Base-by-base conservation (phyloP, 257 asterid species). In the Perilla frutescens region DNA sequence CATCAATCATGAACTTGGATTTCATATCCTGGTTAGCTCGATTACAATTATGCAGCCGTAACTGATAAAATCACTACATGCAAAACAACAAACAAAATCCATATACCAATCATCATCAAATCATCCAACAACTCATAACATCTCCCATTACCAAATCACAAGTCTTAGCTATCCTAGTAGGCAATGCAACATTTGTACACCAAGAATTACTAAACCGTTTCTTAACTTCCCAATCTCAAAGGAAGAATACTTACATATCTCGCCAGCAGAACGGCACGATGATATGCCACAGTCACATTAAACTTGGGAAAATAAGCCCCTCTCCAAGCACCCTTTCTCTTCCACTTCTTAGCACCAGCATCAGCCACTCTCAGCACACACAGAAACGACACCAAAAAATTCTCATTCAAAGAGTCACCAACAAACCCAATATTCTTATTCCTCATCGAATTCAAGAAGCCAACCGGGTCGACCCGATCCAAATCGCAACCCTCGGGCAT, bases 251-350 rank as follows among this genome's bases (percentile, higher is more conserved):
- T 81, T 79, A 95, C 83, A 72, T 90, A 89, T 77, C 81, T 89
- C 0, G 97, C 96, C 54, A 95, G 90, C 84, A 95, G 79, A 78
- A 95, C 98, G 14, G 99, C 93, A 0, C 99, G 97, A 74, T 95
- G 99, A 81, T 92, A 95, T 34, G 83, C 97, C 44, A 95, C 91
- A 1, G 98, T 95, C 31, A 95, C 98, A 66, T 95, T 95, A 59
- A 81, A 95, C 63, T 82, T 90, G 0, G 99, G 97, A 66, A 89
- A 95, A 83, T 86, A 89, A 68, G 91, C 98, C 47, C 98, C 98
- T 79, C 89, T 90, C 99, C 99, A 95, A 57, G 99, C 97, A 10
- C 98, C 96, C 73, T 83, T 95, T 55, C 89, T 87, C 96, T 95
- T 95, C 99, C 99, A 95, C 82, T 87, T 95, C 87, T 82, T 90